Evolutionary conservation across 768 basidiomycete genomes (phyloP).

Genomic region (Leccinum sublutescens): DNA sequence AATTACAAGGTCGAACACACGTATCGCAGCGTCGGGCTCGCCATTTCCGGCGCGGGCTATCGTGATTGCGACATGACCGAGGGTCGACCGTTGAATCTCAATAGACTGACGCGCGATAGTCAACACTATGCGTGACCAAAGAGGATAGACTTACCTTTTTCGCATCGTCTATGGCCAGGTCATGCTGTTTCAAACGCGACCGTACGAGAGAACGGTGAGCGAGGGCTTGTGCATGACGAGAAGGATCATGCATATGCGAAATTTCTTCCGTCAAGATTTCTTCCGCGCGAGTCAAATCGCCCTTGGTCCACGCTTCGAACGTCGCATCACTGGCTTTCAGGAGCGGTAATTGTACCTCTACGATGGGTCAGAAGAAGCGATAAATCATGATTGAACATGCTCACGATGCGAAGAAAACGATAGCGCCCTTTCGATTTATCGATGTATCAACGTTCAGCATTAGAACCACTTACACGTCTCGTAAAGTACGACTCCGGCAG

Average conservation of each 20-base stretch:
- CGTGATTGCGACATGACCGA: slow-evolving; percentile 12
- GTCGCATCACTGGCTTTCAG: background rate
- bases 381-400: background rate
- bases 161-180: slow-evolving; percentile 6
- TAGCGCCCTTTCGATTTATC: background rate
- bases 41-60: background rate
- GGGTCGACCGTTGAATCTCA: slow-evolving; percentile 2
- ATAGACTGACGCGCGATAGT: slow-evolving; percentile 3
- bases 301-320: slow-evolving; percentile 1
- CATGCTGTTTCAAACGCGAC: background rate
- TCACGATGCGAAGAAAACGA: background rate
- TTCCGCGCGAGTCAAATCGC: background rate
- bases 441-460: no score
- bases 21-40: slow-evolving; percentile 1
- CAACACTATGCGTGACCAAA: background rate
- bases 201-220: slow-evolving; percentile 3
- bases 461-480: background rate
- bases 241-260: no score
- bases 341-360: background rate
- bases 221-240: background rate
- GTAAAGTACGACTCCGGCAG: background rate
- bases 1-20: slow-evolving; percentile 13
- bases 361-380: background rate
- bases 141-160: background rate
- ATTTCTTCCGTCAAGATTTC: background rate